Evolutionary conservation across 768 basidiomycete species (phyloP).

Genomic region (Psilocybe subaeruginosa): DNA sequence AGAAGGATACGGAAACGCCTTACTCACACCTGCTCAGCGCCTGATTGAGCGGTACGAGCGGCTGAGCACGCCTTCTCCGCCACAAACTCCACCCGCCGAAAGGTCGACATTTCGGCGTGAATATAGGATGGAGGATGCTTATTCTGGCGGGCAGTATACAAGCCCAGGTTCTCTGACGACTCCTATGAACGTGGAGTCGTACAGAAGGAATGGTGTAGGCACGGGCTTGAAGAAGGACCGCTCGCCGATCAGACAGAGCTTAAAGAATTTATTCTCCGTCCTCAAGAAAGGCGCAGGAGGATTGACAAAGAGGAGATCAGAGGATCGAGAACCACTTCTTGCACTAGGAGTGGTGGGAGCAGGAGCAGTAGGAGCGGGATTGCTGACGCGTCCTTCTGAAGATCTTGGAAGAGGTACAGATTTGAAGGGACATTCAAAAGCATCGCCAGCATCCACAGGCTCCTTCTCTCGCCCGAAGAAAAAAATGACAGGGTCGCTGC

Average conservation of each 20-base stretch:
- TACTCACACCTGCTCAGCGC: slow-evolving; percentile 22
- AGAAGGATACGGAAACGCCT: not conserved
- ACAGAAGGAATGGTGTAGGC: not conserved
- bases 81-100: not conserved
- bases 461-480: slow-evolving; percentile 4
- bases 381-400: not conserved
- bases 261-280: slow-evolving; percentile 64
- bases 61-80: slow-evolving; percentile 16
- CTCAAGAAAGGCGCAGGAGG: slow-evolving; percentile 50
- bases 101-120: slow-evolving; percentile 19
- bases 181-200: not conserved
- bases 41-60: slow-evolving; percentile 27
- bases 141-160: not conserved
- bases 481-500: slow-evolving; percentile 39
- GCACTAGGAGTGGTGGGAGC: not conserved
- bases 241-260: slow-evolving; percentile 65
- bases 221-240: slow-evolving; percentile 14
- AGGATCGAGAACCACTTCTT: slow-evolving; percentile 11
- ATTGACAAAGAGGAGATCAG: slow-evolving; percentile 25
- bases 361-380: not conserved
- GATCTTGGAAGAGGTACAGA: not conserved
- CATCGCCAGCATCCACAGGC: not conserved
- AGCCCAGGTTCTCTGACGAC: not conserved
- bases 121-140: not conserved
- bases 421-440: not conserved